These are phyloP conservation scores for Lentinula lateritia DNA, from an alignment of 768 basidiomycete species.

Conservation along the genomic window DNA sequence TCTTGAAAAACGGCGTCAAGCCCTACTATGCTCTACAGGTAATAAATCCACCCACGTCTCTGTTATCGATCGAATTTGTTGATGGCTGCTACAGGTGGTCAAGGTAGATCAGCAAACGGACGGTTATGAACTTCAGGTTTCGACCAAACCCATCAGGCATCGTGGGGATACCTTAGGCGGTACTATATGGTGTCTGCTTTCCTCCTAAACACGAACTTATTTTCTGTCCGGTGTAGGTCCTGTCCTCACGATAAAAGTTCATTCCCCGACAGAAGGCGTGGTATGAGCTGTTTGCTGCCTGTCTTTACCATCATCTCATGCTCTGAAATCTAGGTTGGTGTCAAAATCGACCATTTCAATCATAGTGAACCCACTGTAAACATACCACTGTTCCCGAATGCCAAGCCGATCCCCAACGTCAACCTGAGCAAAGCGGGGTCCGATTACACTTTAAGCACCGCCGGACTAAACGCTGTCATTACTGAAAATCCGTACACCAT, in stretches of 20 bases:
- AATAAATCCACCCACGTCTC: background rate
- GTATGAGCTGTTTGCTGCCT: conserved; percentile 5
- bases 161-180: conserved; percentile 61
- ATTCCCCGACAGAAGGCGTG: conserved; percentile 51
- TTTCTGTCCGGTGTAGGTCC: conserved; percentile 30
- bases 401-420: conserved; percentile 39
- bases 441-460: conserved; percentile 33
- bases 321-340: conserved; percentile 26
- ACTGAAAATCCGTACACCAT: conserved; percentile 57
- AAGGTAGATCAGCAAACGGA: conserved; percentile 37
- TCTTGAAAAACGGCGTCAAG: conserved; percentile 56
- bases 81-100: conserved; percentile 36
- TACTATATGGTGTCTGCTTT: conserved; percentile 14
- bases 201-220: conserved; percentile 13
- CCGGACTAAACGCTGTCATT: conserved; percentile 49
- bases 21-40: conserved; percentile 45
- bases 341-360: conserved; percentile 52
- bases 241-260: conserved; percentile 42
- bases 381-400: conserved; percentile 63
- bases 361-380: conserved; percentile 34
- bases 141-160: conserved; percentile 56
- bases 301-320: background rate
- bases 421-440: conserved; percentile 27
- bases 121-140: conserved; percentile 53
- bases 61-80: background rate